Base-by-base conservation (phyloP, 148 eudicot species). In the Rhododendron molle region DNA sequence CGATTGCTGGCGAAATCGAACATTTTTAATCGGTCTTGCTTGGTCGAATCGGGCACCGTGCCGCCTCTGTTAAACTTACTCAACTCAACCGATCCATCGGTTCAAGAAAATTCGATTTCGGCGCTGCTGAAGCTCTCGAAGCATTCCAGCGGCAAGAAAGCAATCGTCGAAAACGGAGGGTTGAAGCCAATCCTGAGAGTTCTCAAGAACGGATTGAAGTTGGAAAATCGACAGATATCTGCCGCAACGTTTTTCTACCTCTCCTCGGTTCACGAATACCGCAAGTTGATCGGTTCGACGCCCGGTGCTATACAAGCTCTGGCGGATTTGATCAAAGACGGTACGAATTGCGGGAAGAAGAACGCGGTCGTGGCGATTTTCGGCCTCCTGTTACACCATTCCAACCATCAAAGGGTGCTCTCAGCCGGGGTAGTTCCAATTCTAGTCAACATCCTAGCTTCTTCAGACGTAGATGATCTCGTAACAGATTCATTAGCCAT, bases 231-330 rank as follows among this genome's bases (percentile, higher is more conserved):
- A 26, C 97, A 96, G 34, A 92, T 90, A 2, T 96, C 98, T 21
- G 97, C 98, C 7, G 99, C 97, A 0, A 92, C 90, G 2, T 80
- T 96, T 23, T 96, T 96, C 71, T 96, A 96, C 84, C 90, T 96
- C 5, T 86, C 96, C 0, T 91, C 97, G 0, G 88, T 91, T 5
- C 90, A 87, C 13, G 92, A 89, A 52, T 89, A 93, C 80, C 87
- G 96, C 69, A 91, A 81, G 49, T 36, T 92, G 62, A 90, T 96
- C n/a, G 98, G 98, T 3, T 88, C 89, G 6, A 88, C 88, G 0
- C 74, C 87, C 11, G 90, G 88, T 40, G 91, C 91, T 0, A 88
- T 96, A 40, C 91, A 93, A 7, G 87, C 93, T 5, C 73, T 96
- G 72, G 83, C 89, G 32, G 92, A 96, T 81, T 83, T 94, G 4